Conservation (phyloP, 2,329 filamentous ascomycete species). For the Apiospora arundinis region DNA sequence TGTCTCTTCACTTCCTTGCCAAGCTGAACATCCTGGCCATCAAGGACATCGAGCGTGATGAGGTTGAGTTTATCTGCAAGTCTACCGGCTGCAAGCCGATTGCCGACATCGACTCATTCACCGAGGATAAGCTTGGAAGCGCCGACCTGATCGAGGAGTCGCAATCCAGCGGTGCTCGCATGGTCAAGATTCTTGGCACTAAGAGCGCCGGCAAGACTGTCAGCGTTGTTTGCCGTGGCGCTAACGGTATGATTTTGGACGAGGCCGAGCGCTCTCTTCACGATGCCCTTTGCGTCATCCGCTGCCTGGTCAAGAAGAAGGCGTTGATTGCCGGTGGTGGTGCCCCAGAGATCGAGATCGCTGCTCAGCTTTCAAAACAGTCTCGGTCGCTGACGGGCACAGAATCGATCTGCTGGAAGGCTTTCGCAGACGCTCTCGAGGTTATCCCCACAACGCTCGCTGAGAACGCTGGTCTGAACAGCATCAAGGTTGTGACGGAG, state of each 20-base stretch:
- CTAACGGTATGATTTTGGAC: slow-evolving; percentile 92
- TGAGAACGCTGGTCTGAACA: slow-evolving; percentile 96
- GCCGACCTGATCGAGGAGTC: slow-evolving; percentile 95
- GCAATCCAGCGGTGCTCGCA: slow-evolving; percentile 83
- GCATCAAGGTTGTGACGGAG: slow-evolving; percentile 98
- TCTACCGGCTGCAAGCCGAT: slow-evolving; percentile 98
- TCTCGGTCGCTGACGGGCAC: slow-evolving; percentile 86
- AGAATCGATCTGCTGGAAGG: slow-evolving; percentile 98
- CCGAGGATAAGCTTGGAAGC: slow-evolving; percentile 94
- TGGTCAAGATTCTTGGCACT: slow-evolving; percentile 94
- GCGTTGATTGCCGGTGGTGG: slow-evolving; percentile 97
- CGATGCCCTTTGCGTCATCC: slow-evolving; percentile 96
- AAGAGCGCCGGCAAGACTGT: slow-evolving; percentile 86
- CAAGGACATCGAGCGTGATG: slow-evolving; percentile 98
- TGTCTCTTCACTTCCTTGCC: slow-evolving; percentile 95
- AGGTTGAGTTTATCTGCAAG: slow-evolving; percentile 99
- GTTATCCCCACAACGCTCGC: slow-evolving; percentile 96
- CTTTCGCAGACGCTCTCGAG: slow-evolving; percentile 96
- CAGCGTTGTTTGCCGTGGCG: slow-evolving; percentile 91
- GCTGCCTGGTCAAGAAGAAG: slow-evolving; percentile 98
- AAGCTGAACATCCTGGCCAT: slow-evolving; percentile 95
- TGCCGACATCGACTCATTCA: slow-evolving; percentile 97
- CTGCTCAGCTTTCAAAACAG: slow-evolving; percentile 82
- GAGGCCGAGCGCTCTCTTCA: slow-evolving; percentile 97
- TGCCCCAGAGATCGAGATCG: slow-evolving; percentile 95